A percentile compares a stretch with the other conserved stretches of the same genome.
Evolutionary conservation across 106 monocot genomes (phyloP).

Genomic region (Allium sativum): DNA sequence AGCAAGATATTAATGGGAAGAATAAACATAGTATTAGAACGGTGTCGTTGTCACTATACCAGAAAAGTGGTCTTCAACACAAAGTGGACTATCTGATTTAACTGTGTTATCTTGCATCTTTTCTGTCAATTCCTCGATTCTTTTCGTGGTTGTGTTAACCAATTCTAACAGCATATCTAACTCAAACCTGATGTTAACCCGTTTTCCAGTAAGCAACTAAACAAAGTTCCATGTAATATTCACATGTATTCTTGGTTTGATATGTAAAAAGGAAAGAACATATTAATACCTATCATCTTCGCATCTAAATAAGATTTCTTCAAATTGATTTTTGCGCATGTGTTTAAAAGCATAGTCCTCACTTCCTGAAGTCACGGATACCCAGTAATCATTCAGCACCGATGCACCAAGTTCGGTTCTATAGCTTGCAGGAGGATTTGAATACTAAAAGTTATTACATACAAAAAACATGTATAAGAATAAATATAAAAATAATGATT

Average conservation of each 20-base stretch:
- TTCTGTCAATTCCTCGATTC: slow-evolving; percentile 77
- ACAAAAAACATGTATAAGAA: background rate
- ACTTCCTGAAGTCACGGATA: slow-evolving; percentile 92
- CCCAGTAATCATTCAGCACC: slow-evolving; percentile 90
- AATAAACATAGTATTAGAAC: background rate
- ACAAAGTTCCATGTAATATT: no score
- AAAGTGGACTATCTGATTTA: slow-evolving; percentile 58
- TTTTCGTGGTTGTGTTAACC: slow-evolving; percentile 62
- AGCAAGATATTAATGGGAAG: background rate
- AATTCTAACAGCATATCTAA: slow-evolving; percentile 92
- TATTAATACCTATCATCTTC: slow-evolving; percentile 85
- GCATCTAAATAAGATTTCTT: slow-evolving; percentile 96
- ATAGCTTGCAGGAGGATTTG: slow-evolving; percentile 69
- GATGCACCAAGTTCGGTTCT: slow-evolving; percentile 64
- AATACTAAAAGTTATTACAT: slow-evolving; percentile 38
- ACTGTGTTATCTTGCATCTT: slow-evolving; percentile 76
- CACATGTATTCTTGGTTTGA: no score
- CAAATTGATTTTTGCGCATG: slow-evolving; percentile 97
- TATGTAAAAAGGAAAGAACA: background rate
- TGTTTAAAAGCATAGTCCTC: slow-evolving; percentile 99
- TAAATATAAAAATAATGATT: background rate
- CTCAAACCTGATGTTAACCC: slow-evolving; percentile 57
- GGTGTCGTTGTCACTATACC: slow-evolving; percentile 17
- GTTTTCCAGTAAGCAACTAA: background rate
- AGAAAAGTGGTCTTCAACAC: slow-evolving; percentile 72